phyloP scores from a whole-genome alignment of 2,329 filamentous ascomycete species.

The Ophiostoma ulmi region DNA sequence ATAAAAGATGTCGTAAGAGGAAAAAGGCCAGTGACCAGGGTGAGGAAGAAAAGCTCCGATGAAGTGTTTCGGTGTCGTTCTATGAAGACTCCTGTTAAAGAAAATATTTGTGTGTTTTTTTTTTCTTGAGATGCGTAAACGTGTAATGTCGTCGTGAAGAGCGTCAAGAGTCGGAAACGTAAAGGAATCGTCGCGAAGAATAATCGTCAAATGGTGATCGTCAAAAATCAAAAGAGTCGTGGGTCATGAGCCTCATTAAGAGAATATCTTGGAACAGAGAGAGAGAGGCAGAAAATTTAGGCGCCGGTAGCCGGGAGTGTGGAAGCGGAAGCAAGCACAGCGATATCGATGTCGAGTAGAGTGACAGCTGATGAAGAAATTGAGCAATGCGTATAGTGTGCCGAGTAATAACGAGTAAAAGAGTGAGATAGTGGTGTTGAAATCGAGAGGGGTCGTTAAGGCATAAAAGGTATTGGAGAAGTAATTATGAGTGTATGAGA shows the following conservation, averaged over 20 bases:
- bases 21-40: background rate
- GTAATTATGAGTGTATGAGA: conserved; percentile 19
- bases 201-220: conserved; percentile 10
- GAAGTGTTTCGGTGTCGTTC: background rate
- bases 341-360: conserved; percentile 9
- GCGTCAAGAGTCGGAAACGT: conserved; percentile 15
- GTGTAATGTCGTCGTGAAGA: conserved; percentile 17
- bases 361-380: background rate
- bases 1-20: background rate
- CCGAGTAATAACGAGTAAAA: background rate
- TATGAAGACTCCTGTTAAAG: background rate
- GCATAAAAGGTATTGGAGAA: conserved; percentile 26
- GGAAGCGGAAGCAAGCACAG: conserved; percentile 20
- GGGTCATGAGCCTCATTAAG: conserved; percentile 16
- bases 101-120: background rate
- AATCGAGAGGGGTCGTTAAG: conserved; percentile 15
- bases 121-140: conserved; percentile 12
- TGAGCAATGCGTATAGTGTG: background rate
- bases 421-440: background rate
- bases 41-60: conserved; percentile 2
- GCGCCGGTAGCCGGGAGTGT: conserved; percentile 16
- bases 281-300: background rate
- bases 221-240: conserved; percentile 9
- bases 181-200: background rate
- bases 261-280: background rate